phyloP scores from a whole-genome alignment of 179 eudicot species.

The Sideroxylon spinosum region DNA sequence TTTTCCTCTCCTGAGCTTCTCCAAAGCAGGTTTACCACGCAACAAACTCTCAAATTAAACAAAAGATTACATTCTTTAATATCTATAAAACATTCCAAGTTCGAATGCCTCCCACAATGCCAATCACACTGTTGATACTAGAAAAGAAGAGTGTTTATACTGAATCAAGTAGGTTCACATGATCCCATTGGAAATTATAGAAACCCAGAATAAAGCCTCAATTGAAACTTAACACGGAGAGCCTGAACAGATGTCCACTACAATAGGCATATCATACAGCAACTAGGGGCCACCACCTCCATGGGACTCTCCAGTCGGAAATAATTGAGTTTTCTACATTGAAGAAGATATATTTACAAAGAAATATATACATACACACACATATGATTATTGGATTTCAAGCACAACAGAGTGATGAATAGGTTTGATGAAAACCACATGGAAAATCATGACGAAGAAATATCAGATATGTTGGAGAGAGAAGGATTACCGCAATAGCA shows the following conservation, averaged over 20 bases:
- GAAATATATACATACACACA: background rate
- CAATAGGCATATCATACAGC: background rate
- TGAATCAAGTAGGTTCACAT: background rate
- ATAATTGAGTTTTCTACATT: background rate
- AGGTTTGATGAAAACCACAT: no score
- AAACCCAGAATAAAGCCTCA: background rate
- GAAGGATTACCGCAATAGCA: constrained; percentile 65
- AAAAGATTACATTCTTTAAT: background rate
- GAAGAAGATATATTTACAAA: background rate
- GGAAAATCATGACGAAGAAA: background rate
- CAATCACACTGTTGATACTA: background rate
- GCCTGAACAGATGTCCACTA: background rate
- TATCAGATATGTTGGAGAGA: background rate
- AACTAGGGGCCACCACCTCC: background rate
- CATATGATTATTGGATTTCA: no score
- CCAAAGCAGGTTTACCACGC: background rate
- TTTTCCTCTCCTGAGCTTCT: background rate
- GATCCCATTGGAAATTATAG: background rate
- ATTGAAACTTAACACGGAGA: background rate
- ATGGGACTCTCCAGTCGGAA: background rate
- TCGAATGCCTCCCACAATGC: background rate
- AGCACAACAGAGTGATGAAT: no score
- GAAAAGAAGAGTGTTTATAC: background rate
- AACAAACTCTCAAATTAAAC: background rate
- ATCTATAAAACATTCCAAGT: background rate